phyloP scores from a whole-genome alignment of 495 filamentous ascomycete species.

The Daldinia decipiens region DNA sequence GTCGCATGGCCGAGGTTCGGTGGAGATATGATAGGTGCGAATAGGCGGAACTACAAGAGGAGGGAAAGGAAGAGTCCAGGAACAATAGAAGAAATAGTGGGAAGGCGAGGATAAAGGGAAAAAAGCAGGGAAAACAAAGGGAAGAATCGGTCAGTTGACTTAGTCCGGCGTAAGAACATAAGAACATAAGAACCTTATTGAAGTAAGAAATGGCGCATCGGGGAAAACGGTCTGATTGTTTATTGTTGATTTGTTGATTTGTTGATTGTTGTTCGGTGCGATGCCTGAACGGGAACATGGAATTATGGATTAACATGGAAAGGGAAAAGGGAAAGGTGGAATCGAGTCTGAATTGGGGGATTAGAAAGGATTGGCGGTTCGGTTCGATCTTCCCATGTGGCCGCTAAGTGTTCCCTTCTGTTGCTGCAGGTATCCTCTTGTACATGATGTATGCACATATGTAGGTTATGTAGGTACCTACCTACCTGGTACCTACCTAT shows the following conservation, averaged over 20 bases:
- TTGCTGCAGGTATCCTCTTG: background rate
- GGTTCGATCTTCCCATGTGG: background rate
- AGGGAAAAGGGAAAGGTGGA: background rate
- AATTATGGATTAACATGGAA: background rate
- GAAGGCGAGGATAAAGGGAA: constrained; percentile 9
- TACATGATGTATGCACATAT: background rate
- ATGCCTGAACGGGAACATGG: background rate
- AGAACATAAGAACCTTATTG: constrained; percentile 8
- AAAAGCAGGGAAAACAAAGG: constrained; percentile 15
- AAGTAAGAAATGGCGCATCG: constrained; percentile 33
- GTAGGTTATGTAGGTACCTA: constrained; percentile 5
- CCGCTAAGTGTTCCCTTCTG: background rate
- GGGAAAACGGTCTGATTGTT: constrained; percentile 4
- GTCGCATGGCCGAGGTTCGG: constrained; percentile 29
- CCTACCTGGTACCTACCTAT: too few species aligned
- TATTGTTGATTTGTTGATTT: background rate
- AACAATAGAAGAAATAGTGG: constrained; percentile 17
- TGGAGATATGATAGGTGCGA: constrained; percentile 35
- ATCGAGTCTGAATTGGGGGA: background rate
- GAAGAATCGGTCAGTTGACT: constrained; percentile 32
- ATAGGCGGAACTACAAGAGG: constrained; percentile 30
- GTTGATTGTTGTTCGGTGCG: background rate
- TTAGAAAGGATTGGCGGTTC: background rate
- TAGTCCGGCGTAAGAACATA: constrained; percentile 18
- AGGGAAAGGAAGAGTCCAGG: constrained; percentile 22